These are phyloP conservation scores for Penicillium fimorum DNA, from an alignment of 495 filamentous ascomycete genomes.

Conservation along the genomic window DNA sequence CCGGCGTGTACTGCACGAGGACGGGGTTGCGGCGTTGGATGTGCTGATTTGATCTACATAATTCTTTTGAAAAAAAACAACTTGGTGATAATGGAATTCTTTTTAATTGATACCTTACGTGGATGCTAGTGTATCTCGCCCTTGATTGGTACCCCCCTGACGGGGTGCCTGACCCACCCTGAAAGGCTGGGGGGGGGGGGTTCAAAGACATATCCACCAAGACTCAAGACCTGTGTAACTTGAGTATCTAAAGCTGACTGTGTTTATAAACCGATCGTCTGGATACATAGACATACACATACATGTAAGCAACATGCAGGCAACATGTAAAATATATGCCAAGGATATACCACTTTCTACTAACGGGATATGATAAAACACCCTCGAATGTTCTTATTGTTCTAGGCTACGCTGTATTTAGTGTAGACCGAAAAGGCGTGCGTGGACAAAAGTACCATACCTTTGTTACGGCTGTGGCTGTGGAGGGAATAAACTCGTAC, in stretches of 20 bases:
- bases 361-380: not conserved
- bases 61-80: not conserved
- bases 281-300: too few species aligned
- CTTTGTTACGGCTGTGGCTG: conserved; percentile 2
- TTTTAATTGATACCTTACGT: not conserved
- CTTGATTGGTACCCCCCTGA: conserved; percentile 10
- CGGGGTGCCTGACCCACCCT: not conserved
- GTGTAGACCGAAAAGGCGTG: not conserved
- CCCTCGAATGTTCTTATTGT: not conserved
- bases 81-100: conserved; percentile 5
- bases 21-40: conserved; percentile 20
- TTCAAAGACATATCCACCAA: not conserved
- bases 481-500: conserved; percentile 10
- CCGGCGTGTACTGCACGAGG: conserved; percentile 14
- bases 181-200: not conserved
- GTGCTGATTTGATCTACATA: conserved; percentile 9
- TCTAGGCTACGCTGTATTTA: conserved; percentile 3
- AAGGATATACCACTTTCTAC: too few species aligned
- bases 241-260: too few species aligned
- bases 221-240: too few species aligned
- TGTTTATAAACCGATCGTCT: too few species aligned
- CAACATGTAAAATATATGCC: not conserved
- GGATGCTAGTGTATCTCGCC: not conserved
- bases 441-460: conserved; percentile 9
- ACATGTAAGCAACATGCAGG: not conserved